These are phyloP conservation scores for Pisolithus orientalis DNA, from an alignment of 768 basidiomycete genomes.

Conservation along the genomic window DNA sequence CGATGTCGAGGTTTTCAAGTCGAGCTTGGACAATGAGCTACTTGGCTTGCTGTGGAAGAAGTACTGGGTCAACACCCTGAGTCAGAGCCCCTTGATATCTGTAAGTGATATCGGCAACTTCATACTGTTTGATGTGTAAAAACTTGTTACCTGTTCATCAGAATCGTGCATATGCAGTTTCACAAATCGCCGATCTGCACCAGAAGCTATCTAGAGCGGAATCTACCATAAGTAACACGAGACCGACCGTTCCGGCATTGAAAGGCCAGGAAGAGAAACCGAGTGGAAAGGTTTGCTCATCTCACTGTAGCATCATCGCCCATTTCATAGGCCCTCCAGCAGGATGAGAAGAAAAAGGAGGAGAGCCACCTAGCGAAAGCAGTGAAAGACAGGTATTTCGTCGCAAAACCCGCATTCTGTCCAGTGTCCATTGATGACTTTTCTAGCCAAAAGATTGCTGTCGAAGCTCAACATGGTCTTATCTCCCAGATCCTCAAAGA, in stretches of 20 bases:
- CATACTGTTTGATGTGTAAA: background rate
- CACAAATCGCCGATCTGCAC: constrained; percentile 84
- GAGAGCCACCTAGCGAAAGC: constrained; percentile 83
- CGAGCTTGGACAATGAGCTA: constrained; percentile 78
- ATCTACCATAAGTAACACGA: constrained; percentile 47
- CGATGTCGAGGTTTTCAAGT: constrained; percentile 94
- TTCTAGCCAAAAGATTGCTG: constrained; percentile 75
- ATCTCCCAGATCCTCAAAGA: constrained; percentile 93
- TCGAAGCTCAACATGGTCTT: constrained; percentile 90
- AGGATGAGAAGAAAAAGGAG: constrained; percentile 77
- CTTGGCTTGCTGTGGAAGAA: constrained; percentile 96
- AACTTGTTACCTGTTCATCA: constrained; percentile 24
- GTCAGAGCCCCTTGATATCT: constrained; percentile 87
- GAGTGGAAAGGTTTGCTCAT: constrained; percentile 34
- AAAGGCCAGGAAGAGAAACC: constrained; percentile 46
- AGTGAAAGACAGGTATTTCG: constrained; percentile 79
- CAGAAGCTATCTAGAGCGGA: constrained; percentile 82
- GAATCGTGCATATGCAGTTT: constrained; percentile 93
- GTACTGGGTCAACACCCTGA: constrained; percentile 98
- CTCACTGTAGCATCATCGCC: background rate
- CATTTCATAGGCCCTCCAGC: constrained; percentile 12
- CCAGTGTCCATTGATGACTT: background rate
- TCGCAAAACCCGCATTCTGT: background rate
- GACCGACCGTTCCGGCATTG: constrained; percentile 46
- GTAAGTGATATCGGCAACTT: constrained; percentile 37